Conservation (phyloP, 805 yeast genomes). For the Candida ulmi region DNA sequence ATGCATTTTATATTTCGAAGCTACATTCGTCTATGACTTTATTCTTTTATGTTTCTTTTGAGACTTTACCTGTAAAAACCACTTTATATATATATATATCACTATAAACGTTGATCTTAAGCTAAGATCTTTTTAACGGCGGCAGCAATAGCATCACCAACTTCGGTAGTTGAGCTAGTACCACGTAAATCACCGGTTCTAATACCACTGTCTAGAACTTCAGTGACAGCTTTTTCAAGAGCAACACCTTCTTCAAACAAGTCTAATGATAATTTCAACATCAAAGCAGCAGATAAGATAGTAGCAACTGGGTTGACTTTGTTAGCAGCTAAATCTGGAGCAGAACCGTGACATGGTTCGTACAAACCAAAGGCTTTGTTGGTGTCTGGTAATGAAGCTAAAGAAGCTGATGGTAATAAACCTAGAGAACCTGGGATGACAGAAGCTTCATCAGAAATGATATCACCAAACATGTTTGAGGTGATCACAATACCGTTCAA, state of each 20-base stretch:
- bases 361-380: conserved; percentile 92
- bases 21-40: too few relatives aligned
- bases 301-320: conserved; percentile 96
- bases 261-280: conserved; percentile 87
- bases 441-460: conserved; percentile 95
- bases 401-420: conserved; percentile 87
- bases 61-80: too few relatives aligned
- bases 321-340: conserved; percentile 85
- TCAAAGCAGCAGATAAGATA: conserved; percentile 93
- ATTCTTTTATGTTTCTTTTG: too few relatives aligned
- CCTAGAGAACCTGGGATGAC: conserved; percentile 98
- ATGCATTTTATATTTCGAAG: background rate
- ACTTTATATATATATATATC: background rate
- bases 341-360: conserved; percentile 98
- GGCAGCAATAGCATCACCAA: conserved; percentile 87
- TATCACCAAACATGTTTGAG: conserved; percentile 97
- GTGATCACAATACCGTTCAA: conserved; percentile 92
- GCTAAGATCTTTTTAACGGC: conserved; percentile 56
- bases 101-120: conserved; percentile 5
- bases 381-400: conserved; percentile 94
- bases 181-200: conserved; percentile 94
- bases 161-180: conserved; percentile 74
- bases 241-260: conserved; percentile 81
- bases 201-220: conserved; percentile 74
- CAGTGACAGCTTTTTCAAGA: conserved; percentile 80